Evolutionary conservation across 2,329 filamentous ascomycete species (phyloP), one percentile per base, ranked within the genome.

Genomic region (Penicillium sp.): DNA sequence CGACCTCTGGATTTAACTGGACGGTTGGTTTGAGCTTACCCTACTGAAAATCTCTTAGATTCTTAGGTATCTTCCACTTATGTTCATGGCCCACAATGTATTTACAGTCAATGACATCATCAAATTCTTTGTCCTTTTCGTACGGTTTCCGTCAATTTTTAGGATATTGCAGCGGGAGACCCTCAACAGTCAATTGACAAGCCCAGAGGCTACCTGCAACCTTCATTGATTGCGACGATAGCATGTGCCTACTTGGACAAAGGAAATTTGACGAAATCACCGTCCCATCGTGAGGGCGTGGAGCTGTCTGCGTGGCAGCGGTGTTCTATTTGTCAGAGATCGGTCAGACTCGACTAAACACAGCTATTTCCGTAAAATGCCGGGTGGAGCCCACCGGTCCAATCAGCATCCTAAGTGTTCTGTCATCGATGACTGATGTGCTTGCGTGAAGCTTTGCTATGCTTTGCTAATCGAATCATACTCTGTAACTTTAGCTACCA

Each of bases 271-370:
- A 10, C 7, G 22, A 19, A 3, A 14, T 24, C 19, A 44, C 18
- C 3, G 40, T 43, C 18, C 6, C 22, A 27, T 31, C 41, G 16
- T n/a, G 11, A 27, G 24, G 24, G 24, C 24, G 24, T 6, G 24
- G 24, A 27, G 24, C 24, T 6, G 6, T 27, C 24, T 5, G 9
- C 37, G 33, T 39, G 47, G 52, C 41, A 16, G 9, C 41, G 41
- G 16, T 35, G 19, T 33, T n/a, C 56, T 54, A 70, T 75, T 75
- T 74, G 72, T 73, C 71, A 74, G 65, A 61, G 36, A 65, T 74
- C 68, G 54, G 70, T 75, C 66, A 75, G 70, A 72, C 63, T 68
- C 57, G 50, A 62, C 66, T 64, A 70, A 70, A 47, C 46, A 22
- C 18, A 16, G 19, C n/a, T 22, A 50, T 56, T 59, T 16, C 59